Evolutionary conservation across 1,139 yeast genomes (phyloP).

Genomic region (Debaryomycetaceae sp.): DNA sequence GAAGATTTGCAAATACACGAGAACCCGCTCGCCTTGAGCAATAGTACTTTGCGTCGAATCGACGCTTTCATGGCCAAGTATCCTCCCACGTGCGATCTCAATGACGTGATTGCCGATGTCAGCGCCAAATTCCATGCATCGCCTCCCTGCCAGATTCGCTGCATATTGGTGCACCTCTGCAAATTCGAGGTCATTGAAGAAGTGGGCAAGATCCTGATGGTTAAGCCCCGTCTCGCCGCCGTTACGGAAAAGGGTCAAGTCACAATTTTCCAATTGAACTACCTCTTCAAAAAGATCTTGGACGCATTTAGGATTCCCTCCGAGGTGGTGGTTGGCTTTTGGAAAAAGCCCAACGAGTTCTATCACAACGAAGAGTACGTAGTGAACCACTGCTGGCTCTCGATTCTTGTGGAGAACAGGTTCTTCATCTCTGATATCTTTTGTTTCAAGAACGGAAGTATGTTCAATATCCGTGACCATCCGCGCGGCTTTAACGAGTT

Average conservation of each 20-base stretch:
- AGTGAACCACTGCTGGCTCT: conserved; percentile 82
- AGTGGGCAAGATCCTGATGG: conserved; percentile 23
- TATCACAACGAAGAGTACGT: conserved; percentile 43
- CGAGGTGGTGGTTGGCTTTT: conserved; percentile 71
- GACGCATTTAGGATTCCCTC: conserved; percentile 61
- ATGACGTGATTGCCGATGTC: conserved; percentile 35
- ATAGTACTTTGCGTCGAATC: conserved; percentile 14
- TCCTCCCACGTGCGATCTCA: conserved; percentile 21
- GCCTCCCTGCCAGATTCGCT: conserved; percentile 25
- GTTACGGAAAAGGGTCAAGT: conserved; percentile 30
- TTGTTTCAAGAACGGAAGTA: conserved; percentile 24
- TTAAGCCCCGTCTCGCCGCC: conserved; percentile 31
- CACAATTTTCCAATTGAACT: conserved; percentile 64
- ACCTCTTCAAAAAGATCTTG: conserved; percentile 64
- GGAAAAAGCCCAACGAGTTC: conserved; percentile 64
- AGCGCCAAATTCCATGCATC: conserved; percentile 30
- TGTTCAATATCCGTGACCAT: conserved; percentile 23
- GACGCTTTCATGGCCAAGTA: conserved; percentile 25
- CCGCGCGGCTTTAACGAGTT: conserved; percentile 32
- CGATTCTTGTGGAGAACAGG: conserved; percentile 62
- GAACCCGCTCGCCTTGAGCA: conserved; percentile 1
- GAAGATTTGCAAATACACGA: conserved; percentile 5
- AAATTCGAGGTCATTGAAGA: conserved; percentile 32
- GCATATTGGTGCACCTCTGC: conserved; percentile 29
- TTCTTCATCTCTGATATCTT: conserved; percentile 65